Evolutionary conservation across 2,329 filamentous ascomycete genomes (phyloP).

Genomic region (Biscogniauxia sp.): DNA sequence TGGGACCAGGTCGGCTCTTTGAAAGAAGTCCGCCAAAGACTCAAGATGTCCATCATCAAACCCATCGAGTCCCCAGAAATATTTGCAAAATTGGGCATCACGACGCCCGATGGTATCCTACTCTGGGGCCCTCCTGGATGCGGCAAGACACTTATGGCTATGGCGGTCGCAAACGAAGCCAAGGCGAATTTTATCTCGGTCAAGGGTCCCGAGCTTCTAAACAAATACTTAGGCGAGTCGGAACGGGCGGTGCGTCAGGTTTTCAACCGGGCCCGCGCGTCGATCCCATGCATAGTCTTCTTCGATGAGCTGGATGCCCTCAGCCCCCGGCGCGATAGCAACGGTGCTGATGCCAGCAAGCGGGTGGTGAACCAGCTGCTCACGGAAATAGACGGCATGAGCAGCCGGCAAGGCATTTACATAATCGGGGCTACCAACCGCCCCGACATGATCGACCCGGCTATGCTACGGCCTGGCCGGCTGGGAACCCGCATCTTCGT

Average conservation of each 20-base stretch:
- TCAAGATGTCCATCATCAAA: conserved; percentile 82
- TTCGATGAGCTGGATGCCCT: conserved; percentile 97
- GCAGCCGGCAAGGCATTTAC: conserved; percentile 79
- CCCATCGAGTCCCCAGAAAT: conserved; percentile 80
- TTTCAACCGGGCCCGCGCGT: conserved; percentile 82
- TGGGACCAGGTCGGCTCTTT: conserved; percentile 93
- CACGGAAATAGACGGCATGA: conserved; percentile 87
- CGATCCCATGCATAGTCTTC: conserved; percentile 91
- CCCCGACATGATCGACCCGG: conserved; percentile 93
- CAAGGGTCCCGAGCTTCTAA: conserved; percentile 92
- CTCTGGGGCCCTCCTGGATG: conserved; percentile 97
- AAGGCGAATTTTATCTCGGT: conserved; percentile 98
- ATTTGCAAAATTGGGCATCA: conserved; percentile 75
- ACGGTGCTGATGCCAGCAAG: conserved; percentile 76
- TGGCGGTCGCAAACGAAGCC: conserved; percentile 92
- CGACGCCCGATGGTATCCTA: conserved; percentile 79
- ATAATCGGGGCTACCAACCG: conserved; percentile 94
- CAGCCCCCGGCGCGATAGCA: conserved; percentile 77
- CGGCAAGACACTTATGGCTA: conserved; percentile 93
- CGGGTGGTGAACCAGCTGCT: conserved; percentile 93
- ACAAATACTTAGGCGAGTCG: conserved; percentile 97
- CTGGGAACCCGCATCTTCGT: conserved; percentile 88
- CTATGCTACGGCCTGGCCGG: conserved; percentile 88
- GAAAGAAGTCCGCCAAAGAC: conserved; percentile 71
- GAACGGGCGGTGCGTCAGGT: conserved; percentile 91